phyloP scores from a whole-genome alignment of 1,284 basidiomycete species.

The Irpex sp. region DNA sequence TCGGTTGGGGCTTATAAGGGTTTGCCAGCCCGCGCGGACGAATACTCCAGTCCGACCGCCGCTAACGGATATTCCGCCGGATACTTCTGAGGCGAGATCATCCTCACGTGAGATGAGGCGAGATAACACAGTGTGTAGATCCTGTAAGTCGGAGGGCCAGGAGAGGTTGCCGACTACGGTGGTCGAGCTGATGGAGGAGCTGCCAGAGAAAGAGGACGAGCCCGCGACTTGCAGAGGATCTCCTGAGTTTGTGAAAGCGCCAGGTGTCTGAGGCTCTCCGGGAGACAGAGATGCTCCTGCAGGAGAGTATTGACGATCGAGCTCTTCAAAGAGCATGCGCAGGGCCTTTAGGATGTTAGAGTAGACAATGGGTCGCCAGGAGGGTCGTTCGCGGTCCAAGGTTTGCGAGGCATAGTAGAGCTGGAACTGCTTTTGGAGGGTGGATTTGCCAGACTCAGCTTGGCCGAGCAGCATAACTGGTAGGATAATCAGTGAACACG shows the following conservation, averaged over 20 bases:
- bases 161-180: conserved; percentile 18
- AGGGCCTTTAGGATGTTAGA: conserved; percentile 79
- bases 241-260: not conserved
- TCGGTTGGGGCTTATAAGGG: conserved; percentile 45
- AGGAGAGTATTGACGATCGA: conserved; percentile 53
- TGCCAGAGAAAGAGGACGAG: conserved; percentile 15
- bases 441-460: conserved; percentile 78
- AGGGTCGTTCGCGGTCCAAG: conserved; percentile 65
- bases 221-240: conserved; percentile 17
- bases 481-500: not conserved
- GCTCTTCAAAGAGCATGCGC: conserved; percentile 68
- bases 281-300: not conserved
- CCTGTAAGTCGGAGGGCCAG: conserved; percentile 45
- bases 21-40: conserved; percentile 67
- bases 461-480: conserved; percentile 54
- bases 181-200: conserved; percentile 12
- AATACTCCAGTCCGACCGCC: conserved; percentile 60
- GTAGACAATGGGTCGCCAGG: conserved; percentile 76
- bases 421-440: conserved; percentile 79
- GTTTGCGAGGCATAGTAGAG: conserved; percentile 69
- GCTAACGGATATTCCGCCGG: conserved; percentile 54
- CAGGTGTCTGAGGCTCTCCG: conserved; percentile 18
- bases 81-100: conserved; percentile 63
- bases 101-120: conserved; percentile 66
- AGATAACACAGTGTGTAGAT: conserved; percentile 53